Evolutionary conservation across 345 rosid species (phyloP).

Genomic region (sweet orange (Citrus sinensis)): DNA sequence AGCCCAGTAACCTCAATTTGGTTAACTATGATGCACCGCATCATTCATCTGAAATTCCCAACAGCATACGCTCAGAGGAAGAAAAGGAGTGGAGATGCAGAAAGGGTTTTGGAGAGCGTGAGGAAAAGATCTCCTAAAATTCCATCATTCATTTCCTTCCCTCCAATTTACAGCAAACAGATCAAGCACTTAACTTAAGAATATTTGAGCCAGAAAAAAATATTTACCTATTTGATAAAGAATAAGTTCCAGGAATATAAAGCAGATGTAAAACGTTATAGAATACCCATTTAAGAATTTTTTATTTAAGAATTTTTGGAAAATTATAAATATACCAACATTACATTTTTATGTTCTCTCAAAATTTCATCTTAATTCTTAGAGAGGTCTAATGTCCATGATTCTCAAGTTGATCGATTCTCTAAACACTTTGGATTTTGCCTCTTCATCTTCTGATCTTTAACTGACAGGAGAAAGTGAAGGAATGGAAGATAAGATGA

Average conservation of each 20-base stretch:
- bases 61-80: neutral
- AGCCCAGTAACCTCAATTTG: neutral
- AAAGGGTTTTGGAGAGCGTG: no score
- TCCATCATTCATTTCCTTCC: neutral
- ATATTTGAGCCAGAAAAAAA: neutral
- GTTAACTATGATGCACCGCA: neutral
- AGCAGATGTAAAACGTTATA: neutral
- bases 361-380: neutral
- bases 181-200: neutral
- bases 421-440: neutral
- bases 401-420: neutral
- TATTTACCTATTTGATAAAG: neutral
- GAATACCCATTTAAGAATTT: neutral
- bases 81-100: no score
- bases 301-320: neutral
- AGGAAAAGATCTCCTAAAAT: neutral
- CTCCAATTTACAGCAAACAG: neutral
- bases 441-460: neutral
- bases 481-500: slow-evolving; percentile 4
- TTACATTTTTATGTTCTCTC: neutral
- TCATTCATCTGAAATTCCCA: neutral
- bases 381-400: neutral
- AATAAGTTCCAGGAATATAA: neutral
- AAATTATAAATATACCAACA: neutral
- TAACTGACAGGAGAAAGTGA: neutral